Evolutionary conservation across 2,329 filamentous ascomycete genomes (phyloP), one percentile per base, ranked within the genome.

Genomic region (Clarireedia hainanense): DNA sequence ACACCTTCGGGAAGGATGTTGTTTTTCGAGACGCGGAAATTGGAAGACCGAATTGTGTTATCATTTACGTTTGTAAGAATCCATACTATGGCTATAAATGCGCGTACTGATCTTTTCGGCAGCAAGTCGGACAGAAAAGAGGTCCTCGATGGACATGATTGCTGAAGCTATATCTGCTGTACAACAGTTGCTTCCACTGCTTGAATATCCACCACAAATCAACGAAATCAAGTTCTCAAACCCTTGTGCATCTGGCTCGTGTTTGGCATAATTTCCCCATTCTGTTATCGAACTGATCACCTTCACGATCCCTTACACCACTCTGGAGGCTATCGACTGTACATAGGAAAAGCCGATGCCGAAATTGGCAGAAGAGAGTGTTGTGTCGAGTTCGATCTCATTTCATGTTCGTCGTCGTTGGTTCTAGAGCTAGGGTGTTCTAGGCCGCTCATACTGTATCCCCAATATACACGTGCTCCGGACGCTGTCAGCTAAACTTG

Each of bases 351-450:
- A n/a, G 15, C 6, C 37, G 5, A 20, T 40, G 17, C 15, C 6
- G 7, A 14, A 40, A 40, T 40, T 40, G 14, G 6, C 15, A 6
- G 17, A n/a, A 6, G 14, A n/a, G 15, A 20, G 14, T n/a, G 37
- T 40, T n/a, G 37, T 15, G 17, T 40, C 37, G 17, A 40, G 37
- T 9, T 17, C 37, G 14, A 40, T 40, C 15, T 40, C 37, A n/a
- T 40, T 40, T 20, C 37, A 5, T 40, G 37, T 40, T 20, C 20
- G 20, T 20, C 14, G 37, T 14, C 15, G 6, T 40, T 40, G 56
- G 65, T 76, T 10, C 74, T 74, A 6, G 27, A 30, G 27, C 9
- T 30, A 30, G 27, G 9, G 27, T 30, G 27, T 30, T 30, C 27
- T 9, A 30, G 27, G 9, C 27, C 27, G 27, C 27, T 7, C 27